phyloP scores from a whole-genome alignment of 73 alveolate genomes.

The Paramecium pentaurelia region DNA sequence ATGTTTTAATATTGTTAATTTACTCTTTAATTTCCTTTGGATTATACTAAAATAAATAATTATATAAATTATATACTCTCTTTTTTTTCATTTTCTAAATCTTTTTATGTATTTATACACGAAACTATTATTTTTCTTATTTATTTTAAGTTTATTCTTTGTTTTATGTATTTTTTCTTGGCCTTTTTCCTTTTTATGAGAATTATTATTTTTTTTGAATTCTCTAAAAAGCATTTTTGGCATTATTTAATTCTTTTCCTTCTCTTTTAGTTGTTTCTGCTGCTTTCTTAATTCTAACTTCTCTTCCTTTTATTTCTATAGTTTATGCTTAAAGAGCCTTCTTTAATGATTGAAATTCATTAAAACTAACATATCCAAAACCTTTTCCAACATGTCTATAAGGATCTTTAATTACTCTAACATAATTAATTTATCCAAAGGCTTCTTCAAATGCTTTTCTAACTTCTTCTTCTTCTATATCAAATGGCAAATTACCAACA shows the following conservation, averaged over 20 bases:
- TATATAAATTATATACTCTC: background rate
- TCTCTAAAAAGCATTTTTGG: slow-evolving; percentile 46
- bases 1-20: background rate
- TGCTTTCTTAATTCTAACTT: slow-evolving; percentile 80
- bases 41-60: background rate
- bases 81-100: background rate
- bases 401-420: slow-evolving; percentile 78
- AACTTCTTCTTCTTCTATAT: slow-evolving; percentile 78
- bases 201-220: background rate
- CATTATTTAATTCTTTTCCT: background rate
- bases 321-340: slow-evolving; percentile 63
- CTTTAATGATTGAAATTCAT: slow-evolving; percentile 56
- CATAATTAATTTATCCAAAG: slow-evolving; percentile 73
- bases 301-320: slow-evolving; percentile 64
- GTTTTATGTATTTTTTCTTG: background rate
- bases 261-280: slow-evolving; percentile 41
- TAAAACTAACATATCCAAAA: slow-evolving; percentile 75
- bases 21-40: background rate
- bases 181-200: background rate
- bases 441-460: slow-evolving; percentile 68
- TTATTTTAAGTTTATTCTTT: background rate
- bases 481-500: slow-evolving; percentile 80
- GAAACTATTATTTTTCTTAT: background rate
- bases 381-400: slow-evolving; percentile 81
- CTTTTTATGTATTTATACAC: background rate